Conservation (phyloP, 306 rosid species). For the Dalbergia cultrata region DNA sequence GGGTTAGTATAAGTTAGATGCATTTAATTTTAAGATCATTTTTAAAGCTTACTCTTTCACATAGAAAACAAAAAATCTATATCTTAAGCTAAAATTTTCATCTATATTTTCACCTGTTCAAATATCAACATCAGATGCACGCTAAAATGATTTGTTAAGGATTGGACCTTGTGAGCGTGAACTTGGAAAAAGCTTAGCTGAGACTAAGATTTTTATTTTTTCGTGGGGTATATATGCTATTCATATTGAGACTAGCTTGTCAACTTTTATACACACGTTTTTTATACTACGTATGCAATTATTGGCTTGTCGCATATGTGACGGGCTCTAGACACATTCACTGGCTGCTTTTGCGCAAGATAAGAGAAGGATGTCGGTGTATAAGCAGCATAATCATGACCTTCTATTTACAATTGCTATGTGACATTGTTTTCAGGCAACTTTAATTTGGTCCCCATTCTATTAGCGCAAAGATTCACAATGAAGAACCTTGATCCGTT, state of each 20-base stretch:
- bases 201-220: too few relatives aligned
- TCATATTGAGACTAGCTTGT: too few relatives aligned
- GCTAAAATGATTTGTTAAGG: too few relatives aligned
- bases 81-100: too few relatives aligned
- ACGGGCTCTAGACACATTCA: conserved; percentile 24
- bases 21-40: background rate
- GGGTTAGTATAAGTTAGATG: background rate
- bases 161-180: too few relatives aligned
- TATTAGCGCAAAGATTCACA: background rate
- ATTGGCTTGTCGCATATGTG: conserved; percentile 3
- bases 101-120: too few relatives aligned
- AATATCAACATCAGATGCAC: too few relatives aligned
- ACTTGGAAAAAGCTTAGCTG: too few relatives aligned
- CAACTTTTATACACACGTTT: background rate
- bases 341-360: conserved; percentile 19
- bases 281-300: background rate
- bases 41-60: too few relatives aligned
- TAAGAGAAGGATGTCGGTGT: background rate
- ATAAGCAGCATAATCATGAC: conserved; percentile 30
- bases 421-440: conserved; percentile 38
- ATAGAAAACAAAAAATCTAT: too few relatives aligned
- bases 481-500: background rate
- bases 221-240: too few relatives aligned
- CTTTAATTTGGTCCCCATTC: background rate
- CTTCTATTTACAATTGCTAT: background rate